Conservation (phyloP, 2,329 filamentous ascomycete genomes). For the Rhynchosporium graminicola region DNA sequence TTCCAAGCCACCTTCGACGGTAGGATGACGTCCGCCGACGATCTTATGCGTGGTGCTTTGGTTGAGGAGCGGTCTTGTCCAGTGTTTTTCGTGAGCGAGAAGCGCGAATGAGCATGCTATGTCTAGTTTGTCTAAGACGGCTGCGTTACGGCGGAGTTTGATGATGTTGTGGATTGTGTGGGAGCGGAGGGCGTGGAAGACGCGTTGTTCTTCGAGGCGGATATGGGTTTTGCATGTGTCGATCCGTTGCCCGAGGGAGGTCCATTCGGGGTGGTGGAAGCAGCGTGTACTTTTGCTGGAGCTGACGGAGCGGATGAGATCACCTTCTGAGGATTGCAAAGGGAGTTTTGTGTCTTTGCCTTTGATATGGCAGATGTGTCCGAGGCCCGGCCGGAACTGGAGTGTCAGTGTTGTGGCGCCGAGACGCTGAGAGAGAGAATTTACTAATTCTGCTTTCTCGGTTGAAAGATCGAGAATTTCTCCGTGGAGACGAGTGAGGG, state of each 20-base stretch:
- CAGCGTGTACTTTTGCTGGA: conserved; percentile 83
- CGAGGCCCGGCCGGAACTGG: conserved; percentile 82
- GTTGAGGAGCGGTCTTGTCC: conserved; percentile 74
- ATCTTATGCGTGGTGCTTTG: conserved; percentile 69
- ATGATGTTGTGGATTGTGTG: conserved; percentile 80
- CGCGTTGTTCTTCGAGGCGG: conserved; percentile 77
- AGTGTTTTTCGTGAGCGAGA: conserved; percentile 72
- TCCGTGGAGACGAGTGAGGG: conserved; percentile 66
- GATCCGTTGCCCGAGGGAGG: conserved; percentile 72
- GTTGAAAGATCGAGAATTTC: conserved; percentile 60
- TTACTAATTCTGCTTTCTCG: conserved; percentile 62
- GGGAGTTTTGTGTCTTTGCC: conserved; percentile 63
- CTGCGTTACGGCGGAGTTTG: conserved; percentile 82
- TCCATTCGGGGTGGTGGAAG: conserved; percentile 85
- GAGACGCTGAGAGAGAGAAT: conserved; percentile 62
- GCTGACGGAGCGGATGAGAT: conserved; percentile 57
- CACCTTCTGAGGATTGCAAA: conserved; percentile 38
- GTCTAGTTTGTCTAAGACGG: conserved; percentile 91
- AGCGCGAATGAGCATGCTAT: conserved; percentile 83
- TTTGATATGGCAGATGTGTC: conserved; percentile 88
- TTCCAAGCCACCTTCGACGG: conserved; percentile 80
- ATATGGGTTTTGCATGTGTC: conserved; percentile 79
- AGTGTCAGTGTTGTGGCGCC: conserved; percentile 68
- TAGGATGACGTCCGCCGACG: conserved; percentile 85
- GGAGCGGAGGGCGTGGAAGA: conserved; percentile 74